phyloP scores from a whole-genome alignment of 257 asterid species.

The Solanum ossicruentum region DNA sequence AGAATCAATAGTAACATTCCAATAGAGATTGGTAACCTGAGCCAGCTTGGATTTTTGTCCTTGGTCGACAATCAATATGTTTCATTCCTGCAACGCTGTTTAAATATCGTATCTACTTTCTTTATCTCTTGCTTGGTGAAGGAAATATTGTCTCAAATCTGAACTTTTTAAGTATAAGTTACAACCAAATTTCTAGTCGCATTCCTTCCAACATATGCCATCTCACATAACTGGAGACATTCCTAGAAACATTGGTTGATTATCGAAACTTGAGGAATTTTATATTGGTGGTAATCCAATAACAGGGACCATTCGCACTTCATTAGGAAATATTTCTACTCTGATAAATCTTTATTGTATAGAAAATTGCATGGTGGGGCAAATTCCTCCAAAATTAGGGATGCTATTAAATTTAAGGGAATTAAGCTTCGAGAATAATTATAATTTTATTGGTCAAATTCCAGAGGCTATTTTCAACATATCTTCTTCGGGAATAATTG shows the following conservation, averaged over 20 bases:
- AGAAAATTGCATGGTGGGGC: slow-evolving; percentile 5
- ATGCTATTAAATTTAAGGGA: too few species aligned
- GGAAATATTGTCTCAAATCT: not conserved
- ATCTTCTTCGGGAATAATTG: slow-evolving; percentile 7
- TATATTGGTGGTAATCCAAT: slow-evolving; percentile 4
- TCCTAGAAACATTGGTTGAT: slow-evolving; percentile 14
- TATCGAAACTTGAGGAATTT: not conserved
- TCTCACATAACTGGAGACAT: slow-evolving; percentile 1
- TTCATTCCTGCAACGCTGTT: slow-evolving; percentile 9
- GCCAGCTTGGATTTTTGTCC: not conserved
- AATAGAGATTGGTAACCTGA: not conserved
- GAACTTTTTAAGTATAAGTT: not conserved
- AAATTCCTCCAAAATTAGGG: not conserved
- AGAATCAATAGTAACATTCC: not conserved
- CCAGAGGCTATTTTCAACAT: slow-evolving; percentile 12
- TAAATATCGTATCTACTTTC: slow-evolving; percentile 8
- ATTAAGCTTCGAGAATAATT: too few species aligned
- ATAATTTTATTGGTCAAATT: too few species aligned
- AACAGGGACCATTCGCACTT: slow-evolving; percentile 8
- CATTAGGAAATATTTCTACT: slow-evolving; percentile 1
- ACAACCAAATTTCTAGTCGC: slow-evolving; percentile 1
- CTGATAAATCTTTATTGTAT: slow-evolving; percentile 1
- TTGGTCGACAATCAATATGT: slow-evolving; percentile 6
- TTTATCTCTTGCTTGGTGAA: not conserved
- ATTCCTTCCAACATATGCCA: not conserved